A percentile compares a stretch with the other conserved stretches of the same genome.
phyloP scores from a whole-genome alignment of 1,284 basidiomycete species.

The Wallemia mellicola region DNA sequence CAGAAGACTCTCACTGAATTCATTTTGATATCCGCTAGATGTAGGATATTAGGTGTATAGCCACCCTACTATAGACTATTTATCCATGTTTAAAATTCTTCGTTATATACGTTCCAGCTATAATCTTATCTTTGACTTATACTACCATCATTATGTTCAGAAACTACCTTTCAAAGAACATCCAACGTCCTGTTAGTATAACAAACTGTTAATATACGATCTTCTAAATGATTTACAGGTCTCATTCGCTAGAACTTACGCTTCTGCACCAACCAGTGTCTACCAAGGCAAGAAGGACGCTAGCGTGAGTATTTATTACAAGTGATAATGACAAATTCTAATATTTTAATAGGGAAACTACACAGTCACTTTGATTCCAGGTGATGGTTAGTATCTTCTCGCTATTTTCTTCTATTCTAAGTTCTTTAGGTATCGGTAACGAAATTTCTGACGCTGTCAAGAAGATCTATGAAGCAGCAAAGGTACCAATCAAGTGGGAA shows the following conservation, averaged over 20 bases:
- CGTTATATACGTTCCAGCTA: neutral
- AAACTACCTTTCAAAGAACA: neutral
- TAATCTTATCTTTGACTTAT: neutral
- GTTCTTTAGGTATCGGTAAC: slow-evolving; percentile 58
- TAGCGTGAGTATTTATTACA: slow-evolving; percentile 27
- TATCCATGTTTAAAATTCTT: too few relatives aligned
- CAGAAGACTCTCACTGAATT: neutral
- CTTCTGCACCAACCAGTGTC: slow-evolving; percentile 35
- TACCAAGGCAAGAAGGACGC: slow-evolving; percentile 63
- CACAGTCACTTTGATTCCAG: slow-evolving; percentile 68
- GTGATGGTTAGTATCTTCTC: slow-evolving; percentile 34
- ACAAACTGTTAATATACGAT: neutral
- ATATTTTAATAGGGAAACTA: slow-evolving; percentile 47
- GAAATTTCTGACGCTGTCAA: slow-evolving; percentile 94
- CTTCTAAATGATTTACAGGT: slow-evolving; percentile 3
- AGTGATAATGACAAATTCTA: neutral
- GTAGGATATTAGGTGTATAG: too few relatives aligned
- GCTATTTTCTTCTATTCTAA: slow-evolving; percentile 1
- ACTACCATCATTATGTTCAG: neutral
- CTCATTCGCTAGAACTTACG: slow-evolving; percentile 14
- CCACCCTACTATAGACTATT: too few relatives aligned
- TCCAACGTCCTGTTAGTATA: neutral
- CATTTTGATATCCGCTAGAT: too few relatives aligned
- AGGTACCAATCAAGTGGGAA: slow-evolving; percentile 90
- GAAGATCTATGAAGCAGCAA: slow-evolving; percentile 65